Conservation (phyloP, 768 basidiomycete species). For the Phylloporus arenicola region DNA sequence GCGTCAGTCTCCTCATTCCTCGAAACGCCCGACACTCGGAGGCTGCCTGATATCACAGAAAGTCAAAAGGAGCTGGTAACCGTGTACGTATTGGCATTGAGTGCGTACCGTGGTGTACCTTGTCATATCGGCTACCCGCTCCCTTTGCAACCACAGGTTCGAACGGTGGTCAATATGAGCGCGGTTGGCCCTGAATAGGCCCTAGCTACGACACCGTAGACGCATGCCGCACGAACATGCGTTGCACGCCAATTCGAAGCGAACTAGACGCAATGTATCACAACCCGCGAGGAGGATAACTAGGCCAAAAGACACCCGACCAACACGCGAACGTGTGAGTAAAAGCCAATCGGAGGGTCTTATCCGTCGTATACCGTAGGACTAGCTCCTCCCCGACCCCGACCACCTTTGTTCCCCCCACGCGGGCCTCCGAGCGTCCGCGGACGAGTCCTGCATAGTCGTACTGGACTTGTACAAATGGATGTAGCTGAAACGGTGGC, state of each 20-base stretch:
- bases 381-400: not conserved
- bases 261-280: no score
- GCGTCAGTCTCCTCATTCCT: not conserved
- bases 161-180: no score
- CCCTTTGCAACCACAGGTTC: not conserved
- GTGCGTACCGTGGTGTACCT: not conserved
- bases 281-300: no score
- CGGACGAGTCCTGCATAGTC: not conserved
- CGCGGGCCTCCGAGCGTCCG: not conserved
- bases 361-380: not conserved
- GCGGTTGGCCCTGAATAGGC: no score
- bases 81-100: not conserved
- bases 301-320: no score
- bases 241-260: no score
- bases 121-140: not conserved
- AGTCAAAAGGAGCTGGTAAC: not conserved
- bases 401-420: not conserved
- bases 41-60: no score
- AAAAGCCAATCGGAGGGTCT: not conserved
- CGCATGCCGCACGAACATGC: no score
- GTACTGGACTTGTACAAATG: not conserved
- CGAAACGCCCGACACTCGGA: no score
- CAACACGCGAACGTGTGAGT: not conserved
- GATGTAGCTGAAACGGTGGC: not conserved
- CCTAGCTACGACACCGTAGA: no score